Evolutionary conservation across 1,284 basidiomycete species (phyloP).

Genomic region (Gymnopus androsaceus): DNA sequence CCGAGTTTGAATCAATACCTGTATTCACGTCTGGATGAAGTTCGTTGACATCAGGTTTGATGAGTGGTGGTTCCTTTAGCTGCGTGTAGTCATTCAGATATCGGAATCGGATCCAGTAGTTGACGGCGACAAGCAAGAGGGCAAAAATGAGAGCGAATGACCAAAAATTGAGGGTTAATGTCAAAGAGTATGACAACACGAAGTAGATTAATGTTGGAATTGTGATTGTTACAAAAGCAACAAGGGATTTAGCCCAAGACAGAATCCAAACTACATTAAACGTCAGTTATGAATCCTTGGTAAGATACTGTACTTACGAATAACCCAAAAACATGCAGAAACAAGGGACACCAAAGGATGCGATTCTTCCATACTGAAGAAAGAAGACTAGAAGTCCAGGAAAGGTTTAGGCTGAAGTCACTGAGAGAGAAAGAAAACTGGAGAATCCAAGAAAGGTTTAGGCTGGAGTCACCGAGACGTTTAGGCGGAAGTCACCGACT

Average conservation of each 20-base stretch:
- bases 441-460: too few relatives aligned
- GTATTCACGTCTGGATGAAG: constrained; percentile 88
- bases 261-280: constrained; percentile 72
- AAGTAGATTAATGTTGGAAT: constrained; percentile 76
- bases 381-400: too few relatives aligned
- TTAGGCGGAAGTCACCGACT: too few relatives aligned
- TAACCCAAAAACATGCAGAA: constrained; percentile 84
- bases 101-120: constrained; percentile 84
- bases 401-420: too few relatives aligned
- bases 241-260: constrained; percentile 69
- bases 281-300: constrained; percentile 9
- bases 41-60: constrained; percentile 77
- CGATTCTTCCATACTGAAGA: constrained; percentile 21
- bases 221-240: constrained; percentile 79
- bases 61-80: constrained; percentile 82
- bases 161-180: constrained; percentile 87
- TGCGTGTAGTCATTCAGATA: constrained; percentile 79
- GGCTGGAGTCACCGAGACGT: too few relatives aligned
- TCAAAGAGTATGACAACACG: constrained; percentile 86
- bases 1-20: constrained; percentile 31
- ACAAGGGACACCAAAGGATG: constrained; percentile 73
- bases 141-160: constrained; percentile 79
- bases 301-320: constrained; percentile 53
- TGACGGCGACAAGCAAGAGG: constrained; percentile 65
- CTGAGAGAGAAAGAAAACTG: too few relatives aligned